A percentile compares a stretch with the other conserved stretches of the same genome.
phyloP scores from a whole-genome alignment of 192 early-diverging fungal species.

The Chytriomyces hyalinus region DNA sequence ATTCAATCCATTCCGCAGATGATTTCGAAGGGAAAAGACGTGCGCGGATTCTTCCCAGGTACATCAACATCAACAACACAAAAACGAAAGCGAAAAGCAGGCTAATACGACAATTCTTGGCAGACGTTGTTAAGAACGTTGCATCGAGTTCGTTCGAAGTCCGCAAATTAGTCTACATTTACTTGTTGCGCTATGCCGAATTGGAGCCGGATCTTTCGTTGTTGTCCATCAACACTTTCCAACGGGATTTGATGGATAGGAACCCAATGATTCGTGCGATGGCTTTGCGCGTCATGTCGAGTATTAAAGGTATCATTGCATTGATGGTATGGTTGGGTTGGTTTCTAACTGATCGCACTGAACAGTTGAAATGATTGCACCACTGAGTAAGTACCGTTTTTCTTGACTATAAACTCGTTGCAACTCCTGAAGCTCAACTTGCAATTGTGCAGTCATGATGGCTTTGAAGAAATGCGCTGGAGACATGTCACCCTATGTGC shows the following conservation, averaged over 20 bases:
- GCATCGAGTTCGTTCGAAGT: conserved; percentile 87
- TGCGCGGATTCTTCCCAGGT: conserved; percentile 80
- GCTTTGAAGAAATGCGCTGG: conserved; percentile 85
- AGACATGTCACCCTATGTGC: conserved; percentile 91
- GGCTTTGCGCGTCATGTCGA: conserved; percentile 94
- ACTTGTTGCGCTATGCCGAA: conserved; percentile 92
- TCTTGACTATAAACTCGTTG: not conserved
- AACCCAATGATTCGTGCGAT: conserved; percentile 94
- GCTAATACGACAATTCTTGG: conserved; percentile 5
- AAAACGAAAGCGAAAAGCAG: not conserved
- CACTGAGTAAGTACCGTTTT: conserved; percentile 62
- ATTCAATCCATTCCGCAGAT: conserved; percentile 54
- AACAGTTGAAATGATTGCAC: conserved; percentile 83
- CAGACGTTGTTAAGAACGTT: conserved; percentile 97
- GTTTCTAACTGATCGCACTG: not conserved
- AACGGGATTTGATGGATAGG: conserved; percentile 91
- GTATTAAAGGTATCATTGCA: conserved; percentile 67
- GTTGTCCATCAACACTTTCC: conserved; percentile 96
- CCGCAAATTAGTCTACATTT: conserved; percentile 95
- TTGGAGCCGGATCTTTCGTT: conserved; percentile 95
- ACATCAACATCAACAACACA: not conserved
- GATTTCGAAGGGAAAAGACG: conserved; percentile 89
- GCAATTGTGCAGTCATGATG: conserved; percentile 66
- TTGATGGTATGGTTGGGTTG: too few relatives aligned
- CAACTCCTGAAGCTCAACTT: not conserved